Conservation (phyloP, 305 asterid genomes). For the Ajuga reptans region DNA sequence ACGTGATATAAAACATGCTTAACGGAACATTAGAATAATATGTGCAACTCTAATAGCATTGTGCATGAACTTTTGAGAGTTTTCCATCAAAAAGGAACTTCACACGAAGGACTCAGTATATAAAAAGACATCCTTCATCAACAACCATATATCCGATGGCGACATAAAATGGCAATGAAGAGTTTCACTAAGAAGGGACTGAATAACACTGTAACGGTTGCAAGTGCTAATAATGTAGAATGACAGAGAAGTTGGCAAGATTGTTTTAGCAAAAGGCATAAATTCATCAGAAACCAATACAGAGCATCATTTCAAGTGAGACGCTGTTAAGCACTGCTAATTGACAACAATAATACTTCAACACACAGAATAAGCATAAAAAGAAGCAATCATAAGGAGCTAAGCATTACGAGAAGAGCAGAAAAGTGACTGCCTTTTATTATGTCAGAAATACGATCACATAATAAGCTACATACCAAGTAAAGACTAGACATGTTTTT, state of each 20-base stretch:
- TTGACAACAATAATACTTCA: not conserved
- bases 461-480: not conserved
- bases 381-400: not conserved
- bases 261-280: not conserved
- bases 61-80: not conserved
- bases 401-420: not conserved
- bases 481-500: not conserved
- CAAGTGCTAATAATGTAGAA: not conserved
- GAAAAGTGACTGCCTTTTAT: not conserved
- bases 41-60: not conserved
- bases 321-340: not conserved
- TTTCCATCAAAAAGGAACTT: not conserved
- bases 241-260: not conserved
- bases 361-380: not conserved
- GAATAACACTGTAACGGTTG: not conserved
- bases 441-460: not conserved
- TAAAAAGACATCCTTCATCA: not conserved
- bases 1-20: not conserved
- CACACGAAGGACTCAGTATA: not conserved
- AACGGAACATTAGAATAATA: not conserved
- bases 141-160: not conserved
- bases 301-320: not conserved
- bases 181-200: conserved; percentile 2
- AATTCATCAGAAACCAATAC: not conserved
- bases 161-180: not conserved